These are phyloP conservation scores for Clathrus columnatus DNA, from an alignment of 768 basidiomycete species.

Conservation along the genomic window DNA sequence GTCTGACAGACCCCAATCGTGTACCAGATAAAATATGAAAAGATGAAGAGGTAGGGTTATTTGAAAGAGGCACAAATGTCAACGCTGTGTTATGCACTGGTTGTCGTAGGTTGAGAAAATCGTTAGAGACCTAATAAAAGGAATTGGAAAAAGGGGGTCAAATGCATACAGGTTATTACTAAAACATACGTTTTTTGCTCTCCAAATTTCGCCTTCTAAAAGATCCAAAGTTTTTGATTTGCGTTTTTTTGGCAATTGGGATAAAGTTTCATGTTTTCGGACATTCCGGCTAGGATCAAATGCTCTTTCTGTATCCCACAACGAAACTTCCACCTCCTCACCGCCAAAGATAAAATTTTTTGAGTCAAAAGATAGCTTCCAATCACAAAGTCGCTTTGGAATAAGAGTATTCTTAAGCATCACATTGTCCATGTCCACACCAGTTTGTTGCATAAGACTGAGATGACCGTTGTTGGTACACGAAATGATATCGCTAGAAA, in stretches of 20 bases:
- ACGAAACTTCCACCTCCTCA: slow-evolving; percentile 75
- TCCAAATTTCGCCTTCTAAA: slow-evolving; percentile 71
- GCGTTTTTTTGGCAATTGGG: slow-evolving; percentile 52
- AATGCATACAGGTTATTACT: not conserved
- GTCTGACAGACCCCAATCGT: slow-evolving; percentile 59
- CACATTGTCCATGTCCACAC: slow-evolving; percentile 15
- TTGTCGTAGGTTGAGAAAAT: slow-evolving; percentile 63
- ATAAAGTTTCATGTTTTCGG: slow-evolving; percentile 18
- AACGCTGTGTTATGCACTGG: slow-evolving; percentile 70
- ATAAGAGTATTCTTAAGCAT: slow-evolving; percentile 33
- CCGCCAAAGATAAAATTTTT: slow-evolving; percentile 72
- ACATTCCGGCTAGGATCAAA: slow-evolving; percentile 22
- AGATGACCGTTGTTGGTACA: slow-evolving; percentile 75
- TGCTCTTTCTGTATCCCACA: slow-evolving; percentile 68
- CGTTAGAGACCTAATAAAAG: slow-evolving; percentile 52
- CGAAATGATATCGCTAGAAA: slow-evolving; percentile 42
- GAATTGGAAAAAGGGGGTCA: not conserved
- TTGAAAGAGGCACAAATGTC: slow-evolving; percentile 41
- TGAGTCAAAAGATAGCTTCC: slow-evolving; percentile 47
- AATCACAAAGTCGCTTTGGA: slow-evolving; percentile 61
- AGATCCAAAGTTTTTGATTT: slow-evolving; percentile 32
- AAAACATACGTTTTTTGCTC: slow-evolving; percentile 64
- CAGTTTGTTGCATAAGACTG: slow-evolving; percentile 33
- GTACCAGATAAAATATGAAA: slow-evolving; percentile 65
- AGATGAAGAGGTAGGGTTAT: slow-evolving; percentile 17